Evolutionary conservation across 345 rosid genomes (phyloP), one percentile per base, ranked within the genome.

Genomic region (Camelina neglecta): DNA sequence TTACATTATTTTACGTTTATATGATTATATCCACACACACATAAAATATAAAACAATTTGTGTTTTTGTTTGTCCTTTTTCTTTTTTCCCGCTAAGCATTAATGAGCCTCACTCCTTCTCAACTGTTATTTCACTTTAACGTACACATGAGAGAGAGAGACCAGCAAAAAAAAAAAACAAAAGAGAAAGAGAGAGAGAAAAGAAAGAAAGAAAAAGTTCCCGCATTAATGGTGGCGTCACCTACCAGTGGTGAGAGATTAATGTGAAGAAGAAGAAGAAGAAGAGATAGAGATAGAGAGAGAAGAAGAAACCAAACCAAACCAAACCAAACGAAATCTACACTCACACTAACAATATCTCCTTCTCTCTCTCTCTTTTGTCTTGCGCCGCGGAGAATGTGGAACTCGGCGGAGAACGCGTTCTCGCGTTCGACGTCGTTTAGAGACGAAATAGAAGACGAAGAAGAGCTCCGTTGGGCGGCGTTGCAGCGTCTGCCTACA

Each of bases 391-490:
- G 55, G 65, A 3, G 57, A 44, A 80, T 94, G 98, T 94, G 98
- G 98, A 92, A 83, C 75, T 84, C 96, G 73, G 86, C 85, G 76
- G 95, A 90, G 83, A 90, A 86, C 60, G 86, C 80, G 24, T 89
- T 94, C 69, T 75, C 88, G n/a, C 83, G 93, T 69, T 65, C 95
- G 78, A 61, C 89, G 53, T 90, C 97, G 76, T 84, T 82, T 60
- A 71, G 80, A 75, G 92, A 87, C 73, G 85, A 81, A 29, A 89
- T 73, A 0, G 88, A 83, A 18, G 86, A 91, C 15, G 94, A 94
- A 84, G 97, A 92, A 83, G 93, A 88, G 59, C 88, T 94, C 3
- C 90, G 85, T 16, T 94, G 97, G 97, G 99, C 91, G 15, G 99
- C 96, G 69, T 69, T 95, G 47, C 93, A 95, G 86, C 83, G 99